Base-by-base conservation (phyloP, 1,284 basidiomycete genomes). In the Sporisorium iseilematis-ciliati region DNA sequence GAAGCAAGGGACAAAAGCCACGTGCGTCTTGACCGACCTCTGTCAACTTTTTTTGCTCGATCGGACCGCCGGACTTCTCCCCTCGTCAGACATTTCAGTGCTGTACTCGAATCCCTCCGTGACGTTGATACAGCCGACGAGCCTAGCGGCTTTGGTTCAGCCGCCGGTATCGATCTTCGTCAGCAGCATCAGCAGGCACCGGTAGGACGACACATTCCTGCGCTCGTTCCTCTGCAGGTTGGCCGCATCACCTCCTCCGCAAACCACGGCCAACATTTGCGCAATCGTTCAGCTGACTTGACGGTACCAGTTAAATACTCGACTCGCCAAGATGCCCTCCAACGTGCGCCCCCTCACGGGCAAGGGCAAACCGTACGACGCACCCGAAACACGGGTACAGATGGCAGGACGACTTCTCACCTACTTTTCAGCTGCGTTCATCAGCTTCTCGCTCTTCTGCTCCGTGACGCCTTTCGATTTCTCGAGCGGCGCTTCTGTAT, bases 261-360 rank as follows among this genome's bases (percentile, higher is more conserved):
- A 38, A 14, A 38, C 35, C 35, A 38, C 35, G 35, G 35, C 35
- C 35, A 38, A 38, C 35, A 38, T 38, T 14, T 16, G 4, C 35
- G 16, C 35, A 14, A 10, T 12, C 4, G 35, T 3, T 14, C 14
- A 10, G 35, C 35, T 38, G 35, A 11, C 11, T 38, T 38, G 35
- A 38, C 35, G 35, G 35, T 12, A 10, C 20, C 26, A 29, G 8
- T 49, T 29, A 31, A 20, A 49, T 21, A 49, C 26, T 29, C 8
- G 48, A 31, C 8, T n/a, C 20, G 0, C 25, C 57, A 35, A 6
- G 26, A 77, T 77, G 75, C 75, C 75, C 12, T 69, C 75, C 56
- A 77, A 73, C 26, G 60, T 73, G 14, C 61, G 75, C 26, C 70
- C 70, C 1, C 40, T 77, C 23, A 77, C 75, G 59, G 75, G 75